phyloP scores from a whole-genome alignment of 768 basidiomycete species.

The Phallus indusiatus region DNA sequence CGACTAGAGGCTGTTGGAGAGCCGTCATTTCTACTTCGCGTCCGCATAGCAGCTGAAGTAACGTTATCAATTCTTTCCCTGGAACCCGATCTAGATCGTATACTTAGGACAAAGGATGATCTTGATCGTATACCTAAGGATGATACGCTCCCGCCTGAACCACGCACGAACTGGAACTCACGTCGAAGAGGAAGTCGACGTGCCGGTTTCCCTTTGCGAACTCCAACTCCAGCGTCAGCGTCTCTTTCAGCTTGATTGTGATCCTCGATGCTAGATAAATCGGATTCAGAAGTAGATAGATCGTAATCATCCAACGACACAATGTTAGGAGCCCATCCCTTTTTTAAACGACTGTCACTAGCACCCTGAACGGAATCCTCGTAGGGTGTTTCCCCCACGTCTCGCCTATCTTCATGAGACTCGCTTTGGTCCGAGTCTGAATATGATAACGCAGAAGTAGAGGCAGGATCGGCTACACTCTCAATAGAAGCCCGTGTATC shows the following conservation, averaged over 20 bases:
- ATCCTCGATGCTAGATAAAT: conserved; percentile 27
- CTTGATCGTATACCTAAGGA: conserved; percentile 65
- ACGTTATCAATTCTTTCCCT: conserved; percentile 15
- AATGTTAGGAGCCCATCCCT: conserved; percentile 48
- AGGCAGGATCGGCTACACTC: neutral
- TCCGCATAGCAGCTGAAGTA: conserved; percentile 12
- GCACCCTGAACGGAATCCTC: neutral
- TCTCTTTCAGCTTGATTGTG: conserved; percentile 18
- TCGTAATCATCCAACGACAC: conserved; percentile 75
- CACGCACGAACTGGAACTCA: conserved; percentile 72
- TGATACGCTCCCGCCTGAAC: conserved; percentile 62
- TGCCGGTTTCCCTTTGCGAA: conserved; percentile 29
- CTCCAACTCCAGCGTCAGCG: conserved; percentile 37
- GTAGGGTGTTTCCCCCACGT: neutral
- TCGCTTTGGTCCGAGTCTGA: neutral
- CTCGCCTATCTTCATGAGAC: neutral
- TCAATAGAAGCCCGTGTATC: neutral
- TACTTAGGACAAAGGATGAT: conserved; percentile 45
- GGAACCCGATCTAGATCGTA: conserved; percentile 4
- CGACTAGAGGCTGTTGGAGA: neutral
- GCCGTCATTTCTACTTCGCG: neutral
- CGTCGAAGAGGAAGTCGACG: conserved; percentile 63
- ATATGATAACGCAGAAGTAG: neutral
- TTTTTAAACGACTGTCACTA: neutral
- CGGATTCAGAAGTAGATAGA: conserved; percentile 66